A percentile compares a stretch with the other conserved stretches of the same genome.
phyloP scores from a whole-genome alignment of 1,139 yeast species.

The Kodamaea sp. region DNA sequence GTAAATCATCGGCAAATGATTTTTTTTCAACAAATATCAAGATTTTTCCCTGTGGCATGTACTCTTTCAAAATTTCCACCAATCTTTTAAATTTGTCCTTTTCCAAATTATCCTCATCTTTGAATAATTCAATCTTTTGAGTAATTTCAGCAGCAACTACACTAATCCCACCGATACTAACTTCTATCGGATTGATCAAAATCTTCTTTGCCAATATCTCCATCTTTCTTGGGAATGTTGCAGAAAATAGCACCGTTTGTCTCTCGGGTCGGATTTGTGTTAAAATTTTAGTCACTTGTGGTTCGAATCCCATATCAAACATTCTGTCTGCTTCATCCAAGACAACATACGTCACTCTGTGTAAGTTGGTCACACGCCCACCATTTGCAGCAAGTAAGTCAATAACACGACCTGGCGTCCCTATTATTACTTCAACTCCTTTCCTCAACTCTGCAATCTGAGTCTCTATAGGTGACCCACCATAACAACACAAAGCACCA shows the following conservation, averaged over 20 bases:
- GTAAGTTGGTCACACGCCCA: slow-evolving; percentile 71
- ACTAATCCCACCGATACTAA: slow-evolving; percentile 78
- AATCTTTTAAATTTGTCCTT: slow-evolving; percentile 44
- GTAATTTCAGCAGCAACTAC: slow-evolving; percentile 78
- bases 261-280: slow-evolving; percentile 78
- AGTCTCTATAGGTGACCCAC: slow-evolving; percentile 83
- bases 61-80: slow-evolving; percentile 50
- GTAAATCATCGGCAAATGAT: slow-evolving; percentile 69
- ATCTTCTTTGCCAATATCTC: slow-evolving; percentile 69
- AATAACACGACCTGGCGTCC: slow-evolving; percentile 94
- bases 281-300: slow-evolving; percentile 84
- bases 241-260: slow-evolving; percentile 91
- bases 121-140: slow-evolving; percentile 65
- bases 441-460: slow-evolving; percentile 79
- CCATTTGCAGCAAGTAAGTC: slow-evolving; percentile 82
- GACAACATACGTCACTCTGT: slow-evolving; percentile 73
- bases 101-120: slow-evolving; percentile 20
- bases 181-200: slow-evolving; percentile 63
- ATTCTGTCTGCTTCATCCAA: slow-evolving; percentile 96
- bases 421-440: slow-evolving; percentile 80
- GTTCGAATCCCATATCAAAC: slow-evolving; percentile 98
- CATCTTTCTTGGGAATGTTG: slow-evolving; percentile 85
- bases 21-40: slow-evolving; percentile 87
- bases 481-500: slow-evolving; percentile 76
- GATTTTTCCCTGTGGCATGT: slow-evolving; percentile 48